Conservation (phyloP, 108 stramenopile genomes). For the Skeletonema menzelii region DNA sequence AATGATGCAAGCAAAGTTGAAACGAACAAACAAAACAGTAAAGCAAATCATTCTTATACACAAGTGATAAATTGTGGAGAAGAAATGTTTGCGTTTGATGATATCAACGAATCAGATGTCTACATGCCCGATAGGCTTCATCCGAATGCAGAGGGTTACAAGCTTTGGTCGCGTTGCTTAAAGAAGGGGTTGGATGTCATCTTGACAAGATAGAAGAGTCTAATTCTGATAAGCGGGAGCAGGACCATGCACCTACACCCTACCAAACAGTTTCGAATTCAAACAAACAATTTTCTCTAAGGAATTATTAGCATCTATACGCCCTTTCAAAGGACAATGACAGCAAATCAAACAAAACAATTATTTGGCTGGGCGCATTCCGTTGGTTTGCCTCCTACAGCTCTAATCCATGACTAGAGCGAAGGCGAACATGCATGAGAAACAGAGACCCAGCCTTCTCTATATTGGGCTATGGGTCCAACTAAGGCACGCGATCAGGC, state of each 20-base stretch:
- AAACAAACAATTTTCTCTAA: too few relatives aligned
- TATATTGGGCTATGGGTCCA: not conserved
- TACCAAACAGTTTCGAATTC: too few relatives aligned
- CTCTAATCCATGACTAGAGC: not conserved
- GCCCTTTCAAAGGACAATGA: not conserved
- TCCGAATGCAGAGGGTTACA: conserved; percentile 48
- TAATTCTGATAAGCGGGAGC: not conserved
- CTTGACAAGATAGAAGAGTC: conserved; percentile 1
- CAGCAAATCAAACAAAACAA: not conserved
- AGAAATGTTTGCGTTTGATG: conserved; percentile 33
- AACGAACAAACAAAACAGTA: not conserved
- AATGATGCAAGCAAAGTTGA: not conserved
- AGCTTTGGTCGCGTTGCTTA: conserved; percentile 37
- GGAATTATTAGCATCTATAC: too few relatives aligned
- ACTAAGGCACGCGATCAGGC: not conserved
- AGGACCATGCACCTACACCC: not conserved
- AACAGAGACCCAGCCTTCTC: not conserved
- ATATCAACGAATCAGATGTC: conserved; percentile 17
- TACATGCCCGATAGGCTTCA: conserved; percentile 53
- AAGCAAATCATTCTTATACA: not conserved
- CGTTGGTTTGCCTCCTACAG: not conserved
- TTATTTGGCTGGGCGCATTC: not conserved
- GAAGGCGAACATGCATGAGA: not conserved
- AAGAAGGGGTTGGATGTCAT: conserved; percentile 30
- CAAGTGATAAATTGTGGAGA: conserved; percentile 16